A percentile compares a stretch with the other conserved stretches of the same genome.
These are phyloP conservation scores for Candida arabinofermentans DNA, from an alignment of 805 yeast genomes.

Conservation along the genomic window DNA sequence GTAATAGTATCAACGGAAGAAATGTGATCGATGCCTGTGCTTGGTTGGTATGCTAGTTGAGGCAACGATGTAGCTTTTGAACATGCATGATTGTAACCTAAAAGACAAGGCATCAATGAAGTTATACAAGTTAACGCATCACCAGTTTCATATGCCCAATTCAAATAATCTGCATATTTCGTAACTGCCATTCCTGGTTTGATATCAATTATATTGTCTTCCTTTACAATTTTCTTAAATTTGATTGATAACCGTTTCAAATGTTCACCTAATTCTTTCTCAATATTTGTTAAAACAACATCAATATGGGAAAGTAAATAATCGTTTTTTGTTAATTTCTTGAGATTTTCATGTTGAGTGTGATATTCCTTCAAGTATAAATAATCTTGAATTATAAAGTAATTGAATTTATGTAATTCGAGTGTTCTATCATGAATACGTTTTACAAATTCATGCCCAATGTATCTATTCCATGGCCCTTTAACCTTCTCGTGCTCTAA, in stretches of 20 bases:
- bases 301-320: conserved; percentile 47
- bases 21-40: too few species aligned
- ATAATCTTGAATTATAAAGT: conserved; percentile 56
- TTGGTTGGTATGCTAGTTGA: background rate
- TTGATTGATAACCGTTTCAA: conserved; percentile 40
- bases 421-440: conserved; percentile 50
- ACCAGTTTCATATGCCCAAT: conserved; percentile 47
- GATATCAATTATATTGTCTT: conserved; percentile 39
- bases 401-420: conserved; percentile 43
- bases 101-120: conserved; percentile 71
- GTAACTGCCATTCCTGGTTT: conserved; percentile 53
- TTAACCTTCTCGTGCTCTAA: conserved; percentile 51
- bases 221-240: conserved; percentile 13
- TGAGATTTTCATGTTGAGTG: conserved; percentile 59
- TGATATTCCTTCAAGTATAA: conserved; percentile 67
- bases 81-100: conserved; percentile 62
- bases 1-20: conserved; percentile 8
- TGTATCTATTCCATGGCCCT: conserved; percentile 54
- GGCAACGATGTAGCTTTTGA: conserved; percentile 21
- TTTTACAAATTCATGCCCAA: conserved; percentile 58
- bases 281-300: conserved; percentile 46
- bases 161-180: conserved; percentile 58
- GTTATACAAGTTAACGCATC: conserved; percentile 64
- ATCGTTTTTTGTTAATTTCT: conserved; percentile 50
- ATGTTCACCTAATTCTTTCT: conserved; percentile 55